These are phyloP conservation scores for Solidago caesia DNA, from an alignment of 129 eudicot genomes.

Conservation along the genomic window DNA sequence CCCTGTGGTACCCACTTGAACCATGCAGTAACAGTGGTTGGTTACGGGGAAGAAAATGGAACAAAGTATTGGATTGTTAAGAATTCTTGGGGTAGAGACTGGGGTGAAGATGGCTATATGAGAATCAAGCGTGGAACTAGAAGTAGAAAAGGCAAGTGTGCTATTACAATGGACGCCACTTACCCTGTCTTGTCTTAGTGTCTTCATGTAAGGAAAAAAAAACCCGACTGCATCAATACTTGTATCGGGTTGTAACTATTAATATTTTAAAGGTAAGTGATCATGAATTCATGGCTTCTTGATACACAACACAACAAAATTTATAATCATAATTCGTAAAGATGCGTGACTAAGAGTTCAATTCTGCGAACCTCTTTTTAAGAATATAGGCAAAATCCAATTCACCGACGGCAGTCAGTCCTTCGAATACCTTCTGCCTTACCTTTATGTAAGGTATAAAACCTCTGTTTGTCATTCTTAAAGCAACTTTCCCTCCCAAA, in stretches of 20 bases:
- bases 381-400: conserved; percentile 63
- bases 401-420: conserved; percentile 61
- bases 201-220: neutral
- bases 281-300: neutral
- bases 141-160: conserved; percentile 39
- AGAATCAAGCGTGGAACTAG: conserved; percentile 35
- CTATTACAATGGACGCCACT: conserved; percentile 47
- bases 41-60: conserved; percentile 40
- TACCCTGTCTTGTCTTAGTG: conserved; percentile 36
- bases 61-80: conserved; percentile 51
- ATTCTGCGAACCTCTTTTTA: conserved; percentile 56
- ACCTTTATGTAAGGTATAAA: conserved; percentile 65
- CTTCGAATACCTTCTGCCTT: conserved; percentile 73
- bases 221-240: neutral
- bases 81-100: conserved; percentile 54
- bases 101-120: conserved; percentile 58
- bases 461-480: conserved; percentile 70
- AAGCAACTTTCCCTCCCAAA: conserved; percentile 68
- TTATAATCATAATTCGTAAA: neutral
- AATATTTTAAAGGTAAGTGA: neutral
- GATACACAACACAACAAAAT: neutral
- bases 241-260: neutral
- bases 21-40: conserved; percentile 50
- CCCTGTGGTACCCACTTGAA: conserved; percentile 44
- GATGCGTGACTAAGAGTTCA: conserved; percentile 47